Evolutionary conservation across 2,329 filamentous ascomycete species (phyloP).

Genomic region (Coniochaeta ligniaria): DNA sequence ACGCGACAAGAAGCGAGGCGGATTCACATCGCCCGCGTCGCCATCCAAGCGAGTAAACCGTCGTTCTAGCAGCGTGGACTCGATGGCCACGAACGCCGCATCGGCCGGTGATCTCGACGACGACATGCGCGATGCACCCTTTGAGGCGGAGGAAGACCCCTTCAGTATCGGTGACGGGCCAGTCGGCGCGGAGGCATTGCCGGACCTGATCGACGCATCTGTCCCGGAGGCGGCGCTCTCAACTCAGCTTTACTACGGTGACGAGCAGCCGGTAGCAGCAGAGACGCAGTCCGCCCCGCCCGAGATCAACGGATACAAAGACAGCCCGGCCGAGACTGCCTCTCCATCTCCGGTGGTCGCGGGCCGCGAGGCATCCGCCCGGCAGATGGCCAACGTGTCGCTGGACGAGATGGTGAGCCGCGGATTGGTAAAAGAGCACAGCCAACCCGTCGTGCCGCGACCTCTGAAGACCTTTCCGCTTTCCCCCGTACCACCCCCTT

Average conservation of each 20-base stretch:
- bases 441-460: background rate
- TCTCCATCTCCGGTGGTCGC: background rate
- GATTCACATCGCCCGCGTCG: slow-evolving; percentile 17
- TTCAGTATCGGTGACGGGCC: background rate
- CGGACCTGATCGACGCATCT: slow-evolving; percentile 2
- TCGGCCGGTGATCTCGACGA: slow-evolving; percentile 31
- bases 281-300: background rate
- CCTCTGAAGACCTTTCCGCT: background rate
- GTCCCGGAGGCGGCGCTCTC: background rate
- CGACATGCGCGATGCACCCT: slow-evolving; percentile 17
- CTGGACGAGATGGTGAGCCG: slow-evolving; percentile 4
- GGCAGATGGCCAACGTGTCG: slow-evolving; percentile 8
- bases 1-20: slow-evolving; percentile 16
- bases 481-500: background rate
- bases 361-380: background rate
- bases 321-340: background rate
- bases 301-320: background rate
- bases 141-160: slow-evolving; percentile 8
- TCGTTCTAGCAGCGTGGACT: slow-evolving; percentile 35
- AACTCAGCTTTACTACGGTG: background rate
- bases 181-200: background rate
- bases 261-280: background rate
- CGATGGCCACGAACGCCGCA: slow-evolving; percentile 37
- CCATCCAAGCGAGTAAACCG: slow-evolving; percentile 39
- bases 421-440: background rate